Conservation (phyloP, 2,329 filamentous ascomycete genomes). For the Pseudogymnoascus sp. region DNA sequence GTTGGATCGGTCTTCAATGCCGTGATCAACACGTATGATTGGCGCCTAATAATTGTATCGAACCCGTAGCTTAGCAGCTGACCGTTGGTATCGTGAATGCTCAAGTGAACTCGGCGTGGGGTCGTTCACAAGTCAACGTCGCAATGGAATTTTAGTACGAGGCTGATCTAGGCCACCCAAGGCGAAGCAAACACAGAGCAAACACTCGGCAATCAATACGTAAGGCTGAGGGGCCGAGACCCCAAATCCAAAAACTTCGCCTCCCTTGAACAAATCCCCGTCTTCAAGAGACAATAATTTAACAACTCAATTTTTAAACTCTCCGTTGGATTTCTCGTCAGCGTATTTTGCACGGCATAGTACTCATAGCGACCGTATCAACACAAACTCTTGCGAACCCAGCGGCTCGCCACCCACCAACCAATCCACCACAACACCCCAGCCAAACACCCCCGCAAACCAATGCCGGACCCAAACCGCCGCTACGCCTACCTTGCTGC, state of each 20-base stretch:
- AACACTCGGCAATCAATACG: conserved; percentile 2
- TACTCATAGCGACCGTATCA: neutral
- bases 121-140: neutral
- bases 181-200: neutral
- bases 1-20: neutral
- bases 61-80: neutral
- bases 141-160: conserved; percentile 1
- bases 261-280: neutral
- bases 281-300: neutral
- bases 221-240: conserved; percentile 8
- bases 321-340: neutral
- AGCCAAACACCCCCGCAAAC: neutral
- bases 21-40: neutral
- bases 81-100: neutral
- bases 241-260: conserved; percentile 4
- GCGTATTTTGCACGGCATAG: neutral
- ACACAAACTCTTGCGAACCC: neutral
- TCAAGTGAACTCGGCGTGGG: conserved; percentile 1
- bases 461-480: conserved; percentile 13
- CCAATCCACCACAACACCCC: neutral
- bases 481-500: conserved; percentile 19
- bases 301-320: neutral
- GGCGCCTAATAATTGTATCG: neutral
- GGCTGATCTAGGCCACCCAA: conserved; percentile 2
- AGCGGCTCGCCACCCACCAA: neutral